phyloP scores from a whole-genome alignment of 106 monocot species.

The Agapanthus africanus region DNA sequence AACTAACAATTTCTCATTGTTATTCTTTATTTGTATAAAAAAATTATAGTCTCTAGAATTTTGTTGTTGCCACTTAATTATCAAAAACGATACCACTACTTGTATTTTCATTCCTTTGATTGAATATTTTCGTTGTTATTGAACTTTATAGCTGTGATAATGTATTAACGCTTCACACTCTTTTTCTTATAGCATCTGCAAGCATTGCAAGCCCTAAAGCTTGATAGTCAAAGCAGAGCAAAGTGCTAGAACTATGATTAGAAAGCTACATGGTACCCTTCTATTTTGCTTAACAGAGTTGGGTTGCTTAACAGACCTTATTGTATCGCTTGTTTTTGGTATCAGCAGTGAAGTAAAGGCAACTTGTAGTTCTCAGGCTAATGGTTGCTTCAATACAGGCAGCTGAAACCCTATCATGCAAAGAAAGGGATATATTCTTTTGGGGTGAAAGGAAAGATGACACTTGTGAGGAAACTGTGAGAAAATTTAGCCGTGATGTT shows the following conservation, averaged over 20 bases:
- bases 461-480: slow-evolving; percentile 18
- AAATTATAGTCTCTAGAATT: neutral
- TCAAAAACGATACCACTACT: neutral
- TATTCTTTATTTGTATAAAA: neutral
- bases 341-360: neutral
- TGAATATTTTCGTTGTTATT: neutral
- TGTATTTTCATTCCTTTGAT: neutral
- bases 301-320: slow-evolving; percentile 9
- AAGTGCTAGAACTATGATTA: slow-evolving; percentile 28
- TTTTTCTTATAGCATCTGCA: slow-evolving; percentile 32
- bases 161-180: neutral
- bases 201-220: slow-evolving; percentile 15
- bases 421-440: slow-evolving; percentile 30
- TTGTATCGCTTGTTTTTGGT: neutral
- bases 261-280: slow-evolving; percentile 30
- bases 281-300: slow-evolving; percentile 45
- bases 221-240: slow-evolving; percentile 14
- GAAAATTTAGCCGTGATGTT: slow-evolving; percentile 37
- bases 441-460: slow-evolving; percentile 42
- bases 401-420: slow-evolving; percentile 33
- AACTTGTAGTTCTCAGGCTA: neutral
- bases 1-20: neutral
- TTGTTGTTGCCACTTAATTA: neutral
- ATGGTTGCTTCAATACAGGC: slow-evolving; percentile 30
- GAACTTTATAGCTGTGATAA: neutral